phyloP scores from a whole-genome alignment of 176 grass and related monocot species.

The Stipa capillata region DNA sequence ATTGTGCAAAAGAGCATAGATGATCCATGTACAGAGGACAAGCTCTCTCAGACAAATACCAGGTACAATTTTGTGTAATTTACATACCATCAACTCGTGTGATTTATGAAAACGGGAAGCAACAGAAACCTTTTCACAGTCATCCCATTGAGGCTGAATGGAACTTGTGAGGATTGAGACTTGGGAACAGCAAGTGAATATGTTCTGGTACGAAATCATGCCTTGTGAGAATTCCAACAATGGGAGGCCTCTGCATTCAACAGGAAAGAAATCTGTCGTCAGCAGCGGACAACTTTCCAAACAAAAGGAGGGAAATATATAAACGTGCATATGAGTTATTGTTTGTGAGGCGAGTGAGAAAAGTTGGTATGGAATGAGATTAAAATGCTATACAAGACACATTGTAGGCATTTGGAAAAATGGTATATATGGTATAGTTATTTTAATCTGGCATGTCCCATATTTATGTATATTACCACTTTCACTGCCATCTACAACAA shows the following conservation, averaged over 20 bases:
- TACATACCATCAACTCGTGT: not conserved
- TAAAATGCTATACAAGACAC: not conserved
- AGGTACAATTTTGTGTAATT: not conserved
- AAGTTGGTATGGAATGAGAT: not conserved
- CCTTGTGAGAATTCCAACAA: conserved; percentile 82
- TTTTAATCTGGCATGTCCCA: not conserved
- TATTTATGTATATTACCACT: not conserved
- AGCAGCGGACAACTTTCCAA: not conserved
- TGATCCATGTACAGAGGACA: conserved; percentile 3
- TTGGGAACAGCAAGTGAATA: conserved; percentile 55
- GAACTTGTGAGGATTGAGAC: conserved; percentile 41
- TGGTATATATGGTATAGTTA: not conserved
- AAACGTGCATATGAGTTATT: not conserved
- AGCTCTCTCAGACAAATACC: not conserved
- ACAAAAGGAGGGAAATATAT: not conserved
- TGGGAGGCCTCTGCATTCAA: conserved; percentile 69
- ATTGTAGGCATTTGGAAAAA: not conserved
- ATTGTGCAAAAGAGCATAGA: not conserved
- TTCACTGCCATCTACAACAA: not conserved
- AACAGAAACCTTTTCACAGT: conserved; percentile 1
- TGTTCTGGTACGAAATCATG: conserved; percentile 84
- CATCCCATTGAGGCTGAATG: conserved; percentile 25
- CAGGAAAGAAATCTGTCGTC: not conserved
- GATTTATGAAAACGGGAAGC: not conserved
- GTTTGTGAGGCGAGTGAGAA: not conserved